Evolutionary conservation across 768 basidiomycete genomes (phyloP).

Genomic region (Hypholoma fasciculare): DNA sequence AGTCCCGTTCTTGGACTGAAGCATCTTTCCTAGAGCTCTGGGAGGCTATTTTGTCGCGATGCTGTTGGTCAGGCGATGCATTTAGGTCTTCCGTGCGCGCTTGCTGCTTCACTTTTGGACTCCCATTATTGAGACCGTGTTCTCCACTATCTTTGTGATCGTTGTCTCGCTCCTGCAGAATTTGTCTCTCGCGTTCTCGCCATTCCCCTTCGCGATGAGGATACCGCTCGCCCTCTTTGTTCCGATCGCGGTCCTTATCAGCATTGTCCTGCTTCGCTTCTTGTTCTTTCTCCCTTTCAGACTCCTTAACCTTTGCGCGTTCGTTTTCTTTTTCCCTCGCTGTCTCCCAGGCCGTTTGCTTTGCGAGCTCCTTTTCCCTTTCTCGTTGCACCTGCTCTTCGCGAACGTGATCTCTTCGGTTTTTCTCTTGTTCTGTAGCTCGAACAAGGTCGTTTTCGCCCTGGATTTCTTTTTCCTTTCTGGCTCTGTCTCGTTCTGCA

Average conservation of each 20-base stretch:
- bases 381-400: too few relatives aligned
- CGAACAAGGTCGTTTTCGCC: neutral
- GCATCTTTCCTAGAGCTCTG: slow-evolving; percentile 7
- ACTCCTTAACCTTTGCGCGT: neutral
- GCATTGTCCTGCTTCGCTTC: neutral
- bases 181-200: neutral
- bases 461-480: neutral
- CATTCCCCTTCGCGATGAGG: slow-evolving; percentile 7
- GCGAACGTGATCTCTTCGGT: neutral
- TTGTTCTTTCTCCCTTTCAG: slow-evolving; percentile 5
- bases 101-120: slow-evolving; percentile 7
- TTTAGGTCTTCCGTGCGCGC: slow-evolving; percentile 12
- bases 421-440: neutral
- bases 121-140: neutral
- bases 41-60: neutral
- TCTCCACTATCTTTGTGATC: slow-evolving; percentile 1
- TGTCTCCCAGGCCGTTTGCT: neutral
- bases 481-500: neutral
- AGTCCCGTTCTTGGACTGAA: slow-evolving; percentile 5
- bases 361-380: too few relatives aligned
- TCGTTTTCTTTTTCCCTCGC: neutral
- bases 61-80: slow-evolving; percentile 2
- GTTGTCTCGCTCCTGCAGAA: neutral
- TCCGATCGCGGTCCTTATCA: slow-evolving; percentile 2
- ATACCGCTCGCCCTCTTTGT: slow-evolving; percentile 8